Percentiles rank a stretch among this genome's conserved stretches.
Evolutionary conservation across 2,329 filamentous ascomycete species (phyloP).

Genomic region (Exophiala sideris): DNA sequence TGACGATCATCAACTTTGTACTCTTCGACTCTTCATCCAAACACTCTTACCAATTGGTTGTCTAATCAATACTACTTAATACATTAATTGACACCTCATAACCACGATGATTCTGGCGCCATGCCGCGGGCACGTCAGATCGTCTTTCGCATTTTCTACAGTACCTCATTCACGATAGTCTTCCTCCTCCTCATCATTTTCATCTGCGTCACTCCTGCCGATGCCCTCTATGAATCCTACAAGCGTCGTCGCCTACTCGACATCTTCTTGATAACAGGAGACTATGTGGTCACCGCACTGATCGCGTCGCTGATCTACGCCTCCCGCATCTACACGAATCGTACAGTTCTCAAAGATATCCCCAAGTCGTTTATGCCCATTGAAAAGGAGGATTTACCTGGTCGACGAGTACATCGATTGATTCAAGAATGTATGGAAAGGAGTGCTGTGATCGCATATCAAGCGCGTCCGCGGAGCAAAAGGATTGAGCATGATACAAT

Average conservation of each 20-base stretch:
- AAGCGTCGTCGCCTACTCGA: constrained; percentile 67
- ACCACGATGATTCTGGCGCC: constrained; percentile 6
- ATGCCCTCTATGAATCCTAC: constrained; percentile 75
- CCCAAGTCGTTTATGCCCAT: constrained; percentile 84
- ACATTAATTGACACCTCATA: not conserved
- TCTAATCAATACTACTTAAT: not conserved
- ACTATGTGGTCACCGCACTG: constrained; percentile 69
- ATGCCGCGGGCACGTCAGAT: constrained; percentile 32
- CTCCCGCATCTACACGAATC: constrained; percentile 80
- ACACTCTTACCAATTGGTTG: too few relatives aligned
- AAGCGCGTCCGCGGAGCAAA: constrained; percentile 65
- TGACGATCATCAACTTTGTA: too few relatives aligned
- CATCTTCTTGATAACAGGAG: constrained; percentile 74
- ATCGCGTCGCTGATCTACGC: constrained; percentile 74
- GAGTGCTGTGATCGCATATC: constrained; percentile 78
- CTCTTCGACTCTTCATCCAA: too few relatives aligned
- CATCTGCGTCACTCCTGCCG: constrained; percentile 74
- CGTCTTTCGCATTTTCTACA: constrained; percentile 78
- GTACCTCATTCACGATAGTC: constrained; percentile 71
- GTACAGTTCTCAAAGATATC: constrained; percentile 73
- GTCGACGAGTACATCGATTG: constrained; percentile 69
- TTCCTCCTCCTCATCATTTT: constrained; percentile 70
- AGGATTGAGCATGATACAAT: constrained; percentile 37
- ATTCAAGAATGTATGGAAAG: constrained; percentile 69
- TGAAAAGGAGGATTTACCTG: constrained; percentile 73